Conservation (phyloP, 1,284 basidiomycete genomes). For the Pascua sp. region DNA sequence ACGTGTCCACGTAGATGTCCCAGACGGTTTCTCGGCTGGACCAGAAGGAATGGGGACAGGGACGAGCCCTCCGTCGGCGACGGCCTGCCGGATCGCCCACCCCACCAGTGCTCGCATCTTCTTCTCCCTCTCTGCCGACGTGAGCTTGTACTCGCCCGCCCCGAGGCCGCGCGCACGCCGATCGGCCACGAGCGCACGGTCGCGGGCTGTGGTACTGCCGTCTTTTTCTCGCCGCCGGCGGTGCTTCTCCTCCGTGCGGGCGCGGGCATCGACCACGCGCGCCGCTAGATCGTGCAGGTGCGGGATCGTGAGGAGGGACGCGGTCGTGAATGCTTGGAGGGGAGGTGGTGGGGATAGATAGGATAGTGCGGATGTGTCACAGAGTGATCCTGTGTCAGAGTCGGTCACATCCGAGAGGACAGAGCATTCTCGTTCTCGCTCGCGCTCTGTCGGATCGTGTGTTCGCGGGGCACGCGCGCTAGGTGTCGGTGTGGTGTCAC, state of each 20-base stretch:
- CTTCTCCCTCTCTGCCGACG: conserved; percentile 12
- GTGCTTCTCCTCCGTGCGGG: conserved; percentile 26
- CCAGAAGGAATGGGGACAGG: conserved; percentile 15
- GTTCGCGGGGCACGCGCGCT: too few species aligned
- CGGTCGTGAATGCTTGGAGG: conserved; percentile 19
- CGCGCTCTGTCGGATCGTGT: background rate
- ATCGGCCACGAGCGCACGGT: conserved; percentile 17
- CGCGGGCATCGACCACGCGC: conserved; percentile 27
- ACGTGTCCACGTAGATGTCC: too few species aligned
- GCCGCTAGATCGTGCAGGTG: conserved; percentile 23
- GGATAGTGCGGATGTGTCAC: background rate
- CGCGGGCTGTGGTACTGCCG: conserved; percentile 15
- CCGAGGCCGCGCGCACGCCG: background rate
- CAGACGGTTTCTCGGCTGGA: too few species aligned
- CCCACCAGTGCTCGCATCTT: conserved; percentile 24
- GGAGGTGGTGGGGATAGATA: background rate
- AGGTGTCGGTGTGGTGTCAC: too few species aligned
- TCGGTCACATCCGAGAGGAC: background rate
- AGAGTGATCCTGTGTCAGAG: background rate
- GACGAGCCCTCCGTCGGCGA: conserved; percentile 31
- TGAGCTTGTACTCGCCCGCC: conserved; percentile 7
- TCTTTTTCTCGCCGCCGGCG: conserved; percentile 26
- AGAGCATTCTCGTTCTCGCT: background rate
- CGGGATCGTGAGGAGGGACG: conserved; percentile 19
- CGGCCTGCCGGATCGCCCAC: conserved; percentile 28